Conservation (phyloP, 768 basidiomycete species). For the Rhodocollybia butyracea region DNA sequence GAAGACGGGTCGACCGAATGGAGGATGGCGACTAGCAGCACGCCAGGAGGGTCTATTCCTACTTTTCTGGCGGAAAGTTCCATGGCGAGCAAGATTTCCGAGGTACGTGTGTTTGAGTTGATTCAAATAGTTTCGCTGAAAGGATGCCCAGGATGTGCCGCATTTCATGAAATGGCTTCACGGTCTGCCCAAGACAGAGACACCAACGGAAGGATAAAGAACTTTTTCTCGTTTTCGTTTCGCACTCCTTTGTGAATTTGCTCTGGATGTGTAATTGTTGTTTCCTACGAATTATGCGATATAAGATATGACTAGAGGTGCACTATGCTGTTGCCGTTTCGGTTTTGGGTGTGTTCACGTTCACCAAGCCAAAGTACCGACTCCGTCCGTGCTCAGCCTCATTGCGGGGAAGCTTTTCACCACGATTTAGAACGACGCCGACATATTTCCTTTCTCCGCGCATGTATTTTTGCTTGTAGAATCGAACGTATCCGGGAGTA, state of each 20-base stretch:
- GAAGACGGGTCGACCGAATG: slow-evolving; percentile 67
- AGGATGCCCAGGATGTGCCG: slow-evolving; percentile 56
- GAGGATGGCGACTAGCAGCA: slow-evolving; percentile 78
- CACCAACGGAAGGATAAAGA: neutral
- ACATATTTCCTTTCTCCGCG: slow-evolving; percentile 74
- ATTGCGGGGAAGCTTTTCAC: slow-evolving; percentile 86
- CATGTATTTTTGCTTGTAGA: slow-evolving; percentile 82
- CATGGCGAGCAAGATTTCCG: slow-evolving; percentile 61
- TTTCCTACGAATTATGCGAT: neutral
- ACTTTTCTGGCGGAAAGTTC: slow-evolving; percentile 57
- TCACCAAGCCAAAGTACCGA: slow-evolving; percentile 77
- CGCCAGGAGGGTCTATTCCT: slow-evolving; percentile 68
- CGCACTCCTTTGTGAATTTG: neutral
- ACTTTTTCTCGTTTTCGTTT: neutral
- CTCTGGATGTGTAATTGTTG: neutral
- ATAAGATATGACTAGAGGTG: too few species aligned
- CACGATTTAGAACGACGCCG: slow-evolving; percentile 79
- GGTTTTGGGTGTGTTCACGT: slow-evolving; percentile 39
- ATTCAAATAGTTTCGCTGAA: neutral
- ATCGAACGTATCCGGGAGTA: slow-evolving; percentile 89
- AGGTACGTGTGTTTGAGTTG: slow-evolving; percentile 34
- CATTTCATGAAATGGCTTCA: slow-evolving; percentile 70
- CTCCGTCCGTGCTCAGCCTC: slow-evolving; percentile 72
- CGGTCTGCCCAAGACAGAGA: slow-evolving; percentile 19
- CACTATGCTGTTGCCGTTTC: neutral